These are phyloP conservation scores for Plasmodium malariae DNA, from an alignment of 169 alveolate genomes.

Conservation along the genomic window DNA sequence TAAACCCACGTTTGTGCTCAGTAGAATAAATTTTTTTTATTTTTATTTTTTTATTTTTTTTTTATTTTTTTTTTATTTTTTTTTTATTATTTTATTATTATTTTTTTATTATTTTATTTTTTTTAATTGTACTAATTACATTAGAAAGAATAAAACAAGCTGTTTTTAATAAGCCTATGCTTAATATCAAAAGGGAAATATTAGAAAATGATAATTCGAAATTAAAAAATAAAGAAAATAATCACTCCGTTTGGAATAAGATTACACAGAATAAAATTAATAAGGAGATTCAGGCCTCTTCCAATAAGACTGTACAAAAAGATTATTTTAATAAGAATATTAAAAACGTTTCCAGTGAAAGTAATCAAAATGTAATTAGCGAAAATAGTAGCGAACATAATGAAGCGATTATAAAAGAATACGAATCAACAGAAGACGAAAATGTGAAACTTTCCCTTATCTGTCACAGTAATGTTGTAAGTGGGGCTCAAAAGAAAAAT, in stretches of 20 bases:
- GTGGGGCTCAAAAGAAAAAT: not conserved
- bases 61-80: not conserved
- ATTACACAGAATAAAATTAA: not conserved
- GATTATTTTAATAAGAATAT: not conserved
- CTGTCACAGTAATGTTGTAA: not conserved
- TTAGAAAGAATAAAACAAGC: conserved; percentile 60
- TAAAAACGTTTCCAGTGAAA: not conserved
- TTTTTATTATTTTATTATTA: not conserved
- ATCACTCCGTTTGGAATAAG: not conserved
- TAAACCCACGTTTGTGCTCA: too few species aligned
- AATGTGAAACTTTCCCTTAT: conserved; percentile 6
- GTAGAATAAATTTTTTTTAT: too few species aligned
- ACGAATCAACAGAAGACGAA: not conserved
- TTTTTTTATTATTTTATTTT: not conserved
- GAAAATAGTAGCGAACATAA: not conserved
- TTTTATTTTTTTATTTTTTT: too few species aligned
- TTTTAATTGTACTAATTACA: not conserved
- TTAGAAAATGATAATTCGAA: conserved; percentile 12
- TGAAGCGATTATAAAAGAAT: not conserved
- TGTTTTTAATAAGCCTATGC: conserved; percentile 7
- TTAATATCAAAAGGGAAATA: conserved; percentile 7
- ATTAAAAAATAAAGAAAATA: not conserved
- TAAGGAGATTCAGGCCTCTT: not conserved
- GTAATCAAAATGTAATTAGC: not conserved
- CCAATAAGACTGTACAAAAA: not conserved